Conservation (phyloP, 176 grass and related monocot genomes). For the Themeda triandra region DNA sequence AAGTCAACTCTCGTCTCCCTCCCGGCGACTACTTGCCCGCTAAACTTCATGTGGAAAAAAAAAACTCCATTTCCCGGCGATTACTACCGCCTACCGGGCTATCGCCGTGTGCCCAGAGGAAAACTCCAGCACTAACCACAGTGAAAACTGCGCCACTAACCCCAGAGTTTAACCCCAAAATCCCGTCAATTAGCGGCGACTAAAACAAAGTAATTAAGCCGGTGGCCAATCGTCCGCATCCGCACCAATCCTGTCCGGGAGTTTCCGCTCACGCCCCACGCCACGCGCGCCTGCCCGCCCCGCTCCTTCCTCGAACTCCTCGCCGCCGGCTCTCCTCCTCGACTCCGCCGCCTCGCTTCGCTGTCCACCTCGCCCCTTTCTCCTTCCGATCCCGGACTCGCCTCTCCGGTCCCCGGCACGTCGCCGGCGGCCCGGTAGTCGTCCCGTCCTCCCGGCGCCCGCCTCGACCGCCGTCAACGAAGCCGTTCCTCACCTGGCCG, state of each 20-base stretch:
- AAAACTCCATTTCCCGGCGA: too few species aligned
- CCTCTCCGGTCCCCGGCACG: not conserved
- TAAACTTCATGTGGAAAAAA: too few species aligned
- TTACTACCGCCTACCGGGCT: too few species aligned
- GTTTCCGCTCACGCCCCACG: not conserved
- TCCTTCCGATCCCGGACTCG: not conserved
- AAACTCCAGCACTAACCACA: slow-evolving; percentile 12
- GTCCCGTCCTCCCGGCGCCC: not conserved
- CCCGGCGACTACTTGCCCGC: not conserved
- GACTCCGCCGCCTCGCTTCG: not conserved
- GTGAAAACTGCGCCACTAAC: not conserved
- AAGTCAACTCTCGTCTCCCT: not conserved
- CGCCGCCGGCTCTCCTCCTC: not conserved
- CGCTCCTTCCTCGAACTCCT: slow-evolving; percentile 24
- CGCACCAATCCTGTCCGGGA: not conserved
- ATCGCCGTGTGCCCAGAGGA: too few species aligned
- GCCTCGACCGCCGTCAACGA: not conserved
- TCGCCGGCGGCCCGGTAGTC: not conserved
- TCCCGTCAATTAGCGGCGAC: not conserved
- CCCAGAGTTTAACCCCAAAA: slow-evolving; percentile 1
- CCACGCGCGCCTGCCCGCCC: not conserved
- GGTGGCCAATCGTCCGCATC: not conserved
- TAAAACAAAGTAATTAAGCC: slow-evolving; percentile 25
- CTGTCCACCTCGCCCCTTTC: not conserved
- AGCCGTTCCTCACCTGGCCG: not conserved